These are phyloP conservation scores for Aspergillus versicolor DNA, from an alignment of 2,329 filamentous ascomycete species.

Conservation along the genomic window DNA sequence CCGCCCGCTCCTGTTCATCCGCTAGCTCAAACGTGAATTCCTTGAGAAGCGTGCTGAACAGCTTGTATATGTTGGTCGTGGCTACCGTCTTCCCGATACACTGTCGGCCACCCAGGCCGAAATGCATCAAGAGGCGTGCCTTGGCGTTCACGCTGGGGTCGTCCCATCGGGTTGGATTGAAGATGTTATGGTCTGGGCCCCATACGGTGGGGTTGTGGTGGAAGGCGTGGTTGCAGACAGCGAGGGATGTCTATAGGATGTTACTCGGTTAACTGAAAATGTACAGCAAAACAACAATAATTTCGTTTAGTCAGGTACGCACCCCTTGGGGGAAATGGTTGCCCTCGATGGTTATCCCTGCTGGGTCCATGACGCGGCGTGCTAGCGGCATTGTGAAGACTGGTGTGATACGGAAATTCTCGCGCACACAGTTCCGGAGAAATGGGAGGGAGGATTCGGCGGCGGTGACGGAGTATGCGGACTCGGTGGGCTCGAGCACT, in stretches of 20 bases:
- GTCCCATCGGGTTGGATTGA: slow-evolving; percentile 31
- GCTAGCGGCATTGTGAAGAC: slow-evolving; percentile 37
- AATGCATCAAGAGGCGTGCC: slow-evolving; percentile 33
- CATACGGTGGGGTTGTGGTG: slow-evolving; percentile 35
- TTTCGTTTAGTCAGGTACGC: background rate
- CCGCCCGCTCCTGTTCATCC: slow-evolving; percentile 6
- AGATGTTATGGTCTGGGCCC: slow-evolving; percentile 32
- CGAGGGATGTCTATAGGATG: slow-evolving; percentile 26
- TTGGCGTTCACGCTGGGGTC: slow-evolving; percentile 14
- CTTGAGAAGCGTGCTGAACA: slow-evolving; percentile 29
- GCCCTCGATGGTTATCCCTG: slow-evolving; percentile 26
- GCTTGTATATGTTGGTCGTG: slow-evolving; percentile 35
- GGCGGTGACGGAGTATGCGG: slow-evolving; percentile 23
- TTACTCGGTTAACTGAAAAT: too few relatives aligned
- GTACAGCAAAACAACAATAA: too few relatives aligned
- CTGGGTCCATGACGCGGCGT: slow-evolving; percentile 25
- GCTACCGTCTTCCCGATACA: slow-evolving; percentile 40
- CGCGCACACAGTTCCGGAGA: slow-evolving; percentile 28
- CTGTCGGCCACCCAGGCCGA: slow-evolving; percentile 32
- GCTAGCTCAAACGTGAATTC: slow-evolving; percentile 34
- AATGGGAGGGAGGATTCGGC: slow-evolving; percentile 28
- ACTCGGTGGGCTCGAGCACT: slow-evolving; percentile 3
- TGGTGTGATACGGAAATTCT: slow-evolving; percentile 36
- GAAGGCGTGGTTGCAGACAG: slow-evolving; percentile 35
- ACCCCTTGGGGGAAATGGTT: slow-evolving; percentile 27